A percentile compares a stretch with the other conserved stretches of the same genome.
These are phyloP conservation scores for Dissophora ornata DNA, from an alignment of 192 early-diverging fungal genomes.

Conservation along the genomic window DNA sequence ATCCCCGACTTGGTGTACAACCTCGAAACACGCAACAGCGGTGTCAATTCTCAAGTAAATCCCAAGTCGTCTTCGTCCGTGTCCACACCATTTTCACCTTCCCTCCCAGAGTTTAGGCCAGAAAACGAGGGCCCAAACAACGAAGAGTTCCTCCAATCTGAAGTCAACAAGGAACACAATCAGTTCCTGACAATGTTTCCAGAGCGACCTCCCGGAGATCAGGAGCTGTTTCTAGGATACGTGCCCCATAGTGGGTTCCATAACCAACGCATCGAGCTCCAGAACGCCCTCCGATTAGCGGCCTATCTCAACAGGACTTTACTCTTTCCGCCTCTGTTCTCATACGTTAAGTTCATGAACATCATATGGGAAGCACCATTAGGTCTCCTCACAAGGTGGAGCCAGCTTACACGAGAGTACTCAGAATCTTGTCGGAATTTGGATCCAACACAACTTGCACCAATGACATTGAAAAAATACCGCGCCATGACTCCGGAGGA, in stretches of 20 bases:
- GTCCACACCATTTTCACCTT: no score
- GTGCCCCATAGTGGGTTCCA: conserved; percentile 61
- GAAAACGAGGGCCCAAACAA: no score
- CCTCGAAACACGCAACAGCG: no score
- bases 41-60: no score
- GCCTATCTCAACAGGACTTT: conserved; percentile 55
- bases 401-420: not conserved
- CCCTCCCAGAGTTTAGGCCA: no score
- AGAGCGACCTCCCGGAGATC: not conserved
- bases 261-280: conserved; percentile 60
- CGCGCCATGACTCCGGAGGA: not conserved
- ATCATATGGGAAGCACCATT: not conserved
- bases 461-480: no score
- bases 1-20: no score
- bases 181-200: conserved; percentile 17
- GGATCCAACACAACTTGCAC: no score
- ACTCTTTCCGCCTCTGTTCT: conserved; percentile 51
- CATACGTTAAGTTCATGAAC: not conserved
- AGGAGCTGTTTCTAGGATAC: conserved; percentile 53
- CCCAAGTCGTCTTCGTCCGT: no score
- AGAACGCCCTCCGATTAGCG: conserved; percentile 57
- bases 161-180: not conserved
- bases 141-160: no score
- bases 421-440: no score
- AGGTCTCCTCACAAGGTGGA: conserved; percentile 3